Evolutionary conservation across 352 stramenopile genomes (phyloP).

Genomic region (Albugo laibachii): DNA sequence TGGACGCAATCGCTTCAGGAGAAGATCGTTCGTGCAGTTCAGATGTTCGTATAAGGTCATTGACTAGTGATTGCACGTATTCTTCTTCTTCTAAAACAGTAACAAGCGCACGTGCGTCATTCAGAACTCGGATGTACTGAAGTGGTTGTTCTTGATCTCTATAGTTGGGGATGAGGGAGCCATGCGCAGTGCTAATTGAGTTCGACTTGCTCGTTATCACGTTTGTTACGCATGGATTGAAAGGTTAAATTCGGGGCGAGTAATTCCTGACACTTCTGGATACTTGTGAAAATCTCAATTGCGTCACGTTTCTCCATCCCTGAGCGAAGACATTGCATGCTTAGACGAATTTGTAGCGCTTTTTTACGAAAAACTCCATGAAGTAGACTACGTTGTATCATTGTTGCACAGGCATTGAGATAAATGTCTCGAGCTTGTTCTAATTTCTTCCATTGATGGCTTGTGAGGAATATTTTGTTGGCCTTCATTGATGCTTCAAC

Average conservation of each 20-base stretch:
- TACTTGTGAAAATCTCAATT: conserved; percentile 17
- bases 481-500: conserved; percentile 11
- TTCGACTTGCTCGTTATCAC: too few relatives aligned
- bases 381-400: conserved; percentile 73
- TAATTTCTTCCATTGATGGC: conserved; percentile 61
- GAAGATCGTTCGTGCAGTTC: too few relatives aligned
- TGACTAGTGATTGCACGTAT: conserved; percentile 54
- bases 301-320: conserved; percentile 31
- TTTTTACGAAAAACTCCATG: conserved; percentile 42
- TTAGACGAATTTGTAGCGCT: conserved; percentile 7
- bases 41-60: conserved; percentile 24
- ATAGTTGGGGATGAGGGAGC: too few relatives aligned
- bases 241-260: conserved; percentile 1
- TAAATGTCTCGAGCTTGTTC: conserved; percentile 60
- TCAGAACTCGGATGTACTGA: conserved; percentile 36
- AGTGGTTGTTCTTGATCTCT: too few relatives aligned
- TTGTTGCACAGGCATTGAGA: conserved; percentile 56
- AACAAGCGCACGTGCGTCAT: conserved; percentile 25
- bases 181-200: too few relatives aligned
- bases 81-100: conserved; percentile 46
- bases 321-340: conserved; percentile 23
- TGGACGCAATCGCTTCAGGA: too few relatives aligned
- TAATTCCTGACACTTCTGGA: background rate
- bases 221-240: background rate
- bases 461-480: conserved; percentile 49